Conservation (phyloP, 1,139 yeast genomes). For the Pneumocystis wakefieldiae region DNA sequence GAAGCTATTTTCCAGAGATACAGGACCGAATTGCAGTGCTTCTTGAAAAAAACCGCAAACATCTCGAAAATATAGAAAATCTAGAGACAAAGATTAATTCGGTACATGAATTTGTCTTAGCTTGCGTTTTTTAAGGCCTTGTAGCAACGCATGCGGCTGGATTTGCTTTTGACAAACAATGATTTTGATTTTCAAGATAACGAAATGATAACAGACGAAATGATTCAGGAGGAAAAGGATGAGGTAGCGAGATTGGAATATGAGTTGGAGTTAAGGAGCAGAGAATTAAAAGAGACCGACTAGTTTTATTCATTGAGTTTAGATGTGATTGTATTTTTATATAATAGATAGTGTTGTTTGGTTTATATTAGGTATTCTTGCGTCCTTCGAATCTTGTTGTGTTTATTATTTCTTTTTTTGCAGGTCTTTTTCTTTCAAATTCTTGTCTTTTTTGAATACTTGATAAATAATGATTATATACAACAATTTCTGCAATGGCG, state of each 20-base stretch:
- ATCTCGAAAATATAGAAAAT: neutral
- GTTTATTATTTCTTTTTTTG: neutral
- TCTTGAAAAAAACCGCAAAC: neutral
- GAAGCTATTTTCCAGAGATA: neutral
- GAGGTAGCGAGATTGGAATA: conserved; percentile 20
- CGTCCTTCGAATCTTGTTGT: neutral
- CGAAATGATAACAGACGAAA: conserved; percentile 16
- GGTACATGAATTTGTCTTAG: neutral
- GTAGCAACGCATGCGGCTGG: conserved; percentile 19
- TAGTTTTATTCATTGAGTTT: neutral
- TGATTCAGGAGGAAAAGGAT: conserved; percentile 22
- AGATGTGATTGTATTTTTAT: neutral
- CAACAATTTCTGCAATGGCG: neutral
- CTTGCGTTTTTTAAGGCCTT: conserved; percentile 3
- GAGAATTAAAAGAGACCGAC: conserved; percentile 7
- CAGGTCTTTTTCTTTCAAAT: neutral
- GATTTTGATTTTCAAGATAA: conserved; percentile 4
- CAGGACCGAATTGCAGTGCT: neutral
- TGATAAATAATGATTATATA: neutral
- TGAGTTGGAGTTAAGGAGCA: conserved; percentile 16
- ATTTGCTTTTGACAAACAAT: conserved; percentile 11
- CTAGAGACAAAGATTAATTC: neutral
- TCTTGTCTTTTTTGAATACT: neutral
- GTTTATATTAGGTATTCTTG: neutral
- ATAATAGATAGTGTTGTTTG: neutral